A percentile compares a stretch with the other conserved stretches of the same genome.
These are phyloP conservation scores for Paramecium sonneborni DNA, from an alignment of 73 alveolate species.

Conservation along the genomic window DNA sequence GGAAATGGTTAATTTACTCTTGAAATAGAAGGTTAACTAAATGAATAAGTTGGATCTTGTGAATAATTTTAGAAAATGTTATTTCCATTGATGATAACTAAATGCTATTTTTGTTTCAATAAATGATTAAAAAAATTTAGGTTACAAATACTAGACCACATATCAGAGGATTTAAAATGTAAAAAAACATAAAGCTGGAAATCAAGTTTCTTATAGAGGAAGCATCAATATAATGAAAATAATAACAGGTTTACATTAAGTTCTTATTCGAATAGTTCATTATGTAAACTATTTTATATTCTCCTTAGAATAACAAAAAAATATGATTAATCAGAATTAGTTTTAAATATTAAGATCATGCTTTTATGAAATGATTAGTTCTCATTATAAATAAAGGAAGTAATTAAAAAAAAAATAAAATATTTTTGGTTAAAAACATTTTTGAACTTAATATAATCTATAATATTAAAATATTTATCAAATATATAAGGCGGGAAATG, in stretches of 20 bases:
- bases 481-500: neutral
- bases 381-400: neutral
- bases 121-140: neutral
- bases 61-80: neutral
- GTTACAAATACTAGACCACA: neutral
- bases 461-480: neutral
- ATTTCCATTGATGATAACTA: conserved; percentile 43
- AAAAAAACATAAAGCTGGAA: neutral
- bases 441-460: neutral
- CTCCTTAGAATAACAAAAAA: neutral
- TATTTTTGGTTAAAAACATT: neutral
- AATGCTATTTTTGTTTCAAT: too few relatives aligned
- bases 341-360: neutral
- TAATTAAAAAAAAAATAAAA: neutral
- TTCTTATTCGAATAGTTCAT: neutral
- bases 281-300: neutral
- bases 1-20: conserved; percentile 17
- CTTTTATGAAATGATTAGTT: neutral
- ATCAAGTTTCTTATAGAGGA: conserved; percentile 39
- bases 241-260: too few relatives aligned
- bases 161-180: neutral
- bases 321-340: neutral
- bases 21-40: conserved; percentile 29
- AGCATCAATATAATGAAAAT: too few relatives aligned
- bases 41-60: conserved; percentile 45